Base-by-base conservation (phyloP, 1,284 basidiomycete species). In the Dichomitus squalens region DNA sequence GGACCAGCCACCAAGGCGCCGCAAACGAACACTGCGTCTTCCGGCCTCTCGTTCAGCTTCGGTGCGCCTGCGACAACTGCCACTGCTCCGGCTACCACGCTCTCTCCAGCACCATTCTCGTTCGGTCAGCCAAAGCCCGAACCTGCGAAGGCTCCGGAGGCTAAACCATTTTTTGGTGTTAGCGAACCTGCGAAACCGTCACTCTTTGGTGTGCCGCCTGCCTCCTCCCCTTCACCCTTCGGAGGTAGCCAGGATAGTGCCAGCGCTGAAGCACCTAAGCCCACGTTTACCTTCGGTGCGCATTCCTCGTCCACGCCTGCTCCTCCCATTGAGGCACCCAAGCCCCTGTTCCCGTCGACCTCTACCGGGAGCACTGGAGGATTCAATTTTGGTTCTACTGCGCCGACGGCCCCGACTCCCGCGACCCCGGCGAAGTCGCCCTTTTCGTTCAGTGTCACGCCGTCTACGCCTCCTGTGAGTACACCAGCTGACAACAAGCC, bases 281-380 rank as follows among this genome's bases (percentile, higher is more conserved):
- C 60, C 16, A 49, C 59, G 5, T 70, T 70, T 57, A 41, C 61
- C n/a, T 70, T 70, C 27, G 67, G 65, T 11, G 52, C 60, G 1
- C 33, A 63, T 16, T 31, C 65, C 11, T 36, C 56, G 29, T 57
- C 68, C 4, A 59, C 60, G 4, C n/a, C 66, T 9, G 44, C 57
- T 4, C 41, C 67, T 1, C 46, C 63, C 25, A 55, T 67, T n/a
- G 64, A 67, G 40, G 65, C 68, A 12, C 66, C 70, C 0, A 72
- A 72, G 48, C 65, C 70, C 1, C 25, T 67, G n/a, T 72, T 72
- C 55, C 63, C 66, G 2, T 62, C 64, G 14, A 59, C 50, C 12
- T 63, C 61, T 5, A 35, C 60, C 11, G 63, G 64, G n/a, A 41
- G 57, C 8, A 57, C 61, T 16, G 55, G 59, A 8, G 56, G 57